Base-by-base conservation (phyloP, 1,284 basidiomycete species). In the Neonothopanus nambi region DNA sequence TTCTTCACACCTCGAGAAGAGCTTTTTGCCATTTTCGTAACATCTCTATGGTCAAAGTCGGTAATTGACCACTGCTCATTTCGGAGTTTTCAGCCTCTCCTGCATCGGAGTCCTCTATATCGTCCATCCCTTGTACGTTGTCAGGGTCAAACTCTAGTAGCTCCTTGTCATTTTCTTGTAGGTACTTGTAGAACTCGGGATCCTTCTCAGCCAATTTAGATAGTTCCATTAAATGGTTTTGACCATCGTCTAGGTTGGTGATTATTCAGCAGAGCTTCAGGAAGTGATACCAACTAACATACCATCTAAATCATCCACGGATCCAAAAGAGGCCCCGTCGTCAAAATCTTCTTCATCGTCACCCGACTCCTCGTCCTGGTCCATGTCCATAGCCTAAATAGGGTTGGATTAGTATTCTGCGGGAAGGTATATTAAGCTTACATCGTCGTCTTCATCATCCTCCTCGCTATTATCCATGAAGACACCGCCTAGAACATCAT, bases 121-220 rank as follows among this genome's bases (percentile, higher is more conserved):
- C 72, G 13, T 68, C 73, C 7, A 69, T 69, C 13, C 61, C 64
- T 12, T 62, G 68, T 12, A 61, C 65, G 5, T 61, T 70, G 18
- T 69, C 56, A 2, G 76, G 71, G 36, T 84, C 75, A 67, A 99
- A 99, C 2, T 92, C 78, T 5, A 99, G 79, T 28, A 99, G 75
- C 51, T 95, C 93, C 52, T 80, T 76, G 71, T 99, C 96, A 67
- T 99, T 96, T 72, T 98, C 93, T 74, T 97, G 89, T 6, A 99
- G 79, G 67, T 97, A 99, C 71, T 97, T 95, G 87, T 86, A 99
- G 75, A 99, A 99, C 65, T 98, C 96, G 17, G 96, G 96, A 68
- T 99, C 97, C 70, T 93, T 96, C 70, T 96, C 90, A 12, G 91
- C 91, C 37, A 99, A 81, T 65, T 92, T 89, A 45, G 91, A 88